phyloP scores from a whole-genome alignment of 1,284 basidiomycete genomes.

The Sporisorium sorghi region DNA sequence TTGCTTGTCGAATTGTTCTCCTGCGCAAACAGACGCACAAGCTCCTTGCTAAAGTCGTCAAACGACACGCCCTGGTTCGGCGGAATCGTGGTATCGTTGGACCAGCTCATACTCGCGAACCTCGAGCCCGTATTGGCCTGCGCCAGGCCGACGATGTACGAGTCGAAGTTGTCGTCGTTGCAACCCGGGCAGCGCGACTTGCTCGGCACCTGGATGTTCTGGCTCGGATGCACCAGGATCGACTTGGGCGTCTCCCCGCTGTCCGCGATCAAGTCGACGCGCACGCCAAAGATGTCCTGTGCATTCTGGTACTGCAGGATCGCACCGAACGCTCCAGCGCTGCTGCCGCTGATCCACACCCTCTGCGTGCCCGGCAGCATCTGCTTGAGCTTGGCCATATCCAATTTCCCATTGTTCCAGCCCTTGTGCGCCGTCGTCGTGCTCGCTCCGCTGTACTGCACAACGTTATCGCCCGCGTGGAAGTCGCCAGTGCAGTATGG shows the following conservation, averaged over 20 bases:
- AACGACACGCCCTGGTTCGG: constrained; percentile 24
- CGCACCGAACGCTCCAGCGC: constrained; percentile 29
- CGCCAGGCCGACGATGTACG: constrained; percentile 34
- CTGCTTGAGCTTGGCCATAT: constrained; percentile 20
- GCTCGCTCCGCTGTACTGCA: constrained; percentile 16
- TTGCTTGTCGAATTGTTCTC: constrained; percentile 22
- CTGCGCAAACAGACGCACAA: constrained; percentile 17
- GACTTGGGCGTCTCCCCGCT: constrained; percentile 25
- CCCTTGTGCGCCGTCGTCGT: constrained; percentile 19
- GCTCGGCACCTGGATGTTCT: constrained; percentile 31
- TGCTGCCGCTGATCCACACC: constrained; percentile 21
- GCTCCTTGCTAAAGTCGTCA: constrained; percentile 13
- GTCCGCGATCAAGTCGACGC: constrained; percentile 31
- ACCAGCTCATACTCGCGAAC: constrained; percentile 34
- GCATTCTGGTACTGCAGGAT: constrained; percentile 39
- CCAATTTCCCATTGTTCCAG: constrained; percentile 17
- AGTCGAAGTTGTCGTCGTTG: constrained; percentile 36
- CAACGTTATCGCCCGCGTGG: constrained; percentile 30
- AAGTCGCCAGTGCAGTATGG: constrained; percentile 45
- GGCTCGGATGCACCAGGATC: constrained; percentile 14
- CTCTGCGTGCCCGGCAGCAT: constrained; percentile 15
- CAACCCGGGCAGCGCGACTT: constrained; percentile 28
- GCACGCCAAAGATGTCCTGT: constrained; percentile 17
- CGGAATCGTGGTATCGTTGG: constrained; percentile 34
- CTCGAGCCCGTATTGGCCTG: constrained; percentile 26